Evolutionary conservation across 306 rosid species (phyloP), one percentile per base, ranked within the genome.

Genomic region (Mucuna pruriens): DNA sequence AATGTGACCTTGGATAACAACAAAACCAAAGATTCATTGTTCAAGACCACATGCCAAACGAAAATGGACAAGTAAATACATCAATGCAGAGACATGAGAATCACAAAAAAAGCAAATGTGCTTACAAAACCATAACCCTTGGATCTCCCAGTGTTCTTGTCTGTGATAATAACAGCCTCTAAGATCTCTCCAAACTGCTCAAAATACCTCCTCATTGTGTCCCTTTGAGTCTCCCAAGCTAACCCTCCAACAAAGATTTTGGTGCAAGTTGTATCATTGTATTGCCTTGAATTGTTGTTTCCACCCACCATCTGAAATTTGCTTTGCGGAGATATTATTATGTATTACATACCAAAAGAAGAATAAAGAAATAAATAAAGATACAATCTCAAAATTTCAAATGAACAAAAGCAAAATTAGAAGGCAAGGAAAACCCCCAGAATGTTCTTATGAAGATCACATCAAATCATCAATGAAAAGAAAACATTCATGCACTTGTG

Each of bases 71-170:
- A 22, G 44, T 25, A 44, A 33, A 48, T 57, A 23, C 17, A 46
- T 15, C 60, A 81, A 17, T 25, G 57, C 16, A 76, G 31, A 46
- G 17, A 39, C 29, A 6, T 42, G 26, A 4, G 8, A 72, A 44
- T 39, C 13, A 36, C 13, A 75, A 22, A 23, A 49, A 9, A 69
- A 8, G 13, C 23, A 71, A 86, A 38, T 33, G 71, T 6, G 45
- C 91, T 86, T 93, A 93, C 97, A 88, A 93, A 93, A 72, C 97
- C 97, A 46, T 93, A 93, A 31, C 97, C 97, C 86, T 93, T 93
- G 90, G 97, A 91, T 88, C 90, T 91, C 54, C 97, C 97, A 26
- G 93, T 91, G 89, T 88, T 84, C 45, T 93, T 93, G 69, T 93
- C 97, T 52, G 93, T 86, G 71, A 93, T 93, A 39, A 93, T 91